phyloP scores from a whole-genome alignment of 2,329 filamentous ascomycete genomes.

The Alternaria tenuissima region DNA sequence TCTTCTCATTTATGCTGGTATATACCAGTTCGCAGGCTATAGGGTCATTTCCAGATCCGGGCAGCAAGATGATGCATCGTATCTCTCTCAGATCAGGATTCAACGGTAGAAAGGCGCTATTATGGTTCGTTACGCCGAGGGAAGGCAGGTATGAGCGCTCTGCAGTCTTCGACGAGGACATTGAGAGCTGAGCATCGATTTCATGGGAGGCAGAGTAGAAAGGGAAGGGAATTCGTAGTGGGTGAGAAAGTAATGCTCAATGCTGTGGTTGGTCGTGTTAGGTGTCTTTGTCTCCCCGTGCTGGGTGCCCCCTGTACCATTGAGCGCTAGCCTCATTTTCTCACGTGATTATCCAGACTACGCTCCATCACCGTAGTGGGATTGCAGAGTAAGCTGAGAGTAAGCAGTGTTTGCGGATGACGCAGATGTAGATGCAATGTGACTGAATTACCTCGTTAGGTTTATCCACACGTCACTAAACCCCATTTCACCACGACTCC shows the following conservation, averaged over 20 bases:
- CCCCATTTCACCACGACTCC: accelerated
- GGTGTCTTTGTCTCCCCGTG: no score
- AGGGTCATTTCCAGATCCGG: neutral
- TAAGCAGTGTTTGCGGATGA: accelerated
- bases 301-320: no score
- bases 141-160: neutral
- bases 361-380: no score
- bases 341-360: no score
- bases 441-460: neutral
- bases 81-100: neutral
- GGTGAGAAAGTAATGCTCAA: no score
- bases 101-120: neutral
- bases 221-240: no score
- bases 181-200: neutral
- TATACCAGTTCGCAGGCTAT: neutral
- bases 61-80: neutral
- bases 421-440: neutral
- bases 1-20: neutral
- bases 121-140: neutral
- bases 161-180: neutral
- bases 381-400: neutral
- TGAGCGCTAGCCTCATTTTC: no score
- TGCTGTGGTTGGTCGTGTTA: no score
- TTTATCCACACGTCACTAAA: no score
- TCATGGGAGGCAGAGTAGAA: no score